Conservation (phyloP, 441 rosid genomes). For the Theobroma grandiflorum region DNA sequence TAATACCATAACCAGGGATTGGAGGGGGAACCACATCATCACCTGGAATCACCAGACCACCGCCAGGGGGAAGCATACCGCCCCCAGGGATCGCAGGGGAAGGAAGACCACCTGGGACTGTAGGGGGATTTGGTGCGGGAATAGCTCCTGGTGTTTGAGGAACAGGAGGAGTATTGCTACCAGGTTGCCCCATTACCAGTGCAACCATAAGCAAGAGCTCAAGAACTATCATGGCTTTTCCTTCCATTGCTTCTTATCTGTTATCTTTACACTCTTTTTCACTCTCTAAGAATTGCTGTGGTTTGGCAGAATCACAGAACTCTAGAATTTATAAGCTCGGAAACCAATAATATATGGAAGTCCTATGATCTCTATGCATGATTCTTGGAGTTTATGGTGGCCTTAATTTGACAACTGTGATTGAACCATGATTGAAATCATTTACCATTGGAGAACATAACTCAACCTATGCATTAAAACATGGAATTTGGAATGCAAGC, state of each 20-base stretch:
- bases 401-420: not conserved
- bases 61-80: not conserved
- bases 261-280: not conserved
- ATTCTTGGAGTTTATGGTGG: not conserved
- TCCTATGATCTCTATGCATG: not conserved
- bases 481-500: not conserved
- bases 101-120: not conserved
- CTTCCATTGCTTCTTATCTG: not conserved
- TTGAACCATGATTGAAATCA: not conserved
- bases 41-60: not conserved
- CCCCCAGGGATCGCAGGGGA: not conserved
- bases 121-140: not conserved
- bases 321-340: not conserved
- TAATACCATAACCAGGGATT: no score
- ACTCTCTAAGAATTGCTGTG: not conserved
- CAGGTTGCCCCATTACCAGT: not conserved
- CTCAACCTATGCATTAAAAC: not conserved
- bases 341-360: not conserved
- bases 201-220: not conserved
- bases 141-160: not conserved
- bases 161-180: not conserved
- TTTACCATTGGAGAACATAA: not conserved
- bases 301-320: not conserved
- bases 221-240: not conserved
- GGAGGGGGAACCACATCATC: no score